phyloP scores from a whole-genome alignment of 106 monocot species.

The Dioscorea zingiberensis region DNA sequence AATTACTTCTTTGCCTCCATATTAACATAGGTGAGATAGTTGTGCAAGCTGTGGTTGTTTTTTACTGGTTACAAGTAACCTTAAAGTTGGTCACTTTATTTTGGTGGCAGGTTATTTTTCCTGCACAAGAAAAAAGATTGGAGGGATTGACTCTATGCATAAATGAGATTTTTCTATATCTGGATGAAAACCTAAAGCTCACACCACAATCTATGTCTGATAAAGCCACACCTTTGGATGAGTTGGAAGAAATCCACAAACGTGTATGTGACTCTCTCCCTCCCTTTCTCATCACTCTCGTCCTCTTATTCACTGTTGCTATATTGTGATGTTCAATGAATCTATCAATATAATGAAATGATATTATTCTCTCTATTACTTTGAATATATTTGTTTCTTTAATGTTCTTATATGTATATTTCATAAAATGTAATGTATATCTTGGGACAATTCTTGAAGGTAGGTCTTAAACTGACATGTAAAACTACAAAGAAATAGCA shows the following conservation, averaged over 20 bases:
- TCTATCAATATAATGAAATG: neutral
- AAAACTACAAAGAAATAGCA: too few relatives aligned
- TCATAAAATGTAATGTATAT: too few relatives aligned
- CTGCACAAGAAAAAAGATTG: constrained; percentile 77
- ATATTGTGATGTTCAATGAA: neutral
- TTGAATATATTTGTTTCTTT: too few relatives aligned
- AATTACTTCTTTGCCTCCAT: too few relatives aligned
- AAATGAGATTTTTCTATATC: constrained; percentile 66
- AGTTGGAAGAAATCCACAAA: constrained; percentile 91
- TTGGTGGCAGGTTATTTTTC: constrained; percentile 69
- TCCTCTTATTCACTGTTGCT: neutral
- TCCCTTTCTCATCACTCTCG: too few relatives aligned
- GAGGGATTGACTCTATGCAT: constrained; percentile 81
- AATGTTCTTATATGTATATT: too few relatives aligned
- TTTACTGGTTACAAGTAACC: neutral
- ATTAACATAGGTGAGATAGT: too few relatives aligned
- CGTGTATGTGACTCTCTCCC: constrained; percentile 44
- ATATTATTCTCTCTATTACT: neutral
- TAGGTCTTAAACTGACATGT: too few relatives aligned
- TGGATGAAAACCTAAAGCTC: constrained; percentile 88
- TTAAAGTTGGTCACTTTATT: constrained; percentile 1
- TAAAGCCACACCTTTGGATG: constrained; percentile 81
- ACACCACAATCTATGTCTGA: constrained; percentile 77
- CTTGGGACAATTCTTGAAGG: too few relatives aligned
- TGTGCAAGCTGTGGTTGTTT: neutral